These are phyloP conservation scores for Nakazawaea wickerhamii DNA, from an alignment of 805 yeast genomes.

Conservation along the genomic window DNA sequence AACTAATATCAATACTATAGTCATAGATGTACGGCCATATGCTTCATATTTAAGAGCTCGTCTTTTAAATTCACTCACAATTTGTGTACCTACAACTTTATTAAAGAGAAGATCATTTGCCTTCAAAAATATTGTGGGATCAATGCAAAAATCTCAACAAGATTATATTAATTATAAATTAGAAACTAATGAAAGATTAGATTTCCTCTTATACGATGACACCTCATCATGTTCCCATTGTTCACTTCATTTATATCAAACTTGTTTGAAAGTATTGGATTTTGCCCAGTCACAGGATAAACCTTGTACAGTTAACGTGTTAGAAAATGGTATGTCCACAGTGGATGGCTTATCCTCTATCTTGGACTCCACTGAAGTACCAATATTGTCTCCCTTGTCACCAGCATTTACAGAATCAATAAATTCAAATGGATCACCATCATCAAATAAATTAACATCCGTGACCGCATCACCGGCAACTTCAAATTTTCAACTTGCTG, in stretches of 20 bases:
- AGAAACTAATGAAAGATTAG: conserved; percentile 13
- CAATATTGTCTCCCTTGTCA: conserved; percentile 5
- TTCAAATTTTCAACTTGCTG: conserved; percentile 5
- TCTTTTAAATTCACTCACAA: conserved; percentile 28
- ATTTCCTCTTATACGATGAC: conserved; percentile 31
- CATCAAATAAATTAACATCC: neutral
- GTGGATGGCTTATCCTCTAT: neutral
- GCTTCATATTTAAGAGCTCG: conserved; percentile 29
- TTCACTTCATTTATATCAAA: conserved; percentile 28
- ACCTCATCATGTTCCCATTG: conserved; percentile 21
- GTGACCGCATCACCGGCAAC: conserved; percentile 10
- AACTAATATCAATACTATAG: conserved; percentile 5
- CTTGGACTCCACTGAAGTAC: neutral
- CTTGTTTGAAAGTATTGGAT: conserved; percentile 11
- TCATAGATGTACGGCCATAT: conserved; percentile 35
- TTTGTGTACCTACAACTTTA: conserved; percentile 40
- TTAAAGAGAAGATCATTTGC: conserved; percentile 33
- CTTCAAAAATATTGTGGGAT: conserved; percentile 28
- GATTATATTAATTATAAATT: conserved; percentile 12
- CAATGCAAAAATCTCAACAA: conserved; percentile 24
- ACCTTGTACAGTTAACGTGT: neutral
- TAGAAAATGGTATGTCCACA: conserved; percentile 9
- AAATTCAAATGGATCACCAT: conserved; percentile 4
- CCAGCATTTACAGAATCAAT: conserved; percentile 8
- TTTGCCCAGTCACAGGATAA: neutral